phyloP scores from a whole-genome alignment of 148 eudicot species.

The Suaeda aralocaspica region DNA sequence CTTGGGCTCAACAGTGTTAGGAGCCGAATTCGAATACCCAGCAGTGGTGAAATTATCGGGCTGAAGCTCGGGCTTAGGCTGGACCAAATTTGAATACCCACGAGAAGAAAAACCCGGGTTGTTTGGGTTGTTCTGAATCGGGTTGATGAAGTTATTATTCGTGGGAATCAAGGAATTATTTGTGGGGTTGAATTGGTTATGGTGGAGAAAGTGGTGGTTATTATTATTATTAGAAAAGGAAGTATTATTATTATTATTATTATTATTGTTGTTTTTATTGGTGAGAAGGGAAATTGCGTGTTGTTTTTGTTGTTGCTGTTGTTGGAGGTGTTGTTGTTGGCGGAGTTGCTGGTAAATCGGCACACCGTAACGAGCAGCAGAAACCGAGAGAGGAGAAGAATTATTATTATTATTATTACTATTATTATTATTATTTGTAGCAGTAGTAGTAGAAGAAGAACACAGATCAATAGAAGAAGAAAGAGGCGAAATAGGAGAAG shows the following conservation, averaged over 20 bases:
- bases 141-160: conserved; percentile 12
- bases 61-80: conserved; percentile 13
- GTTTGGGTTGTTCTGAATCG: conserved; percentile 4
- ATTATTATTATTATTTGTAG: too few relatives aligned
- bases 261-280: conserved; percentile 4
- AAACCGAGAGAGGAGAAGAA: conserved; percentile 10
- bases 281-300: conserved; percentile 4
- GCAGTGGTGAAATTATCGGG: neutral
- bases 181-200: conserved; percentile 8
- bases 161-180: conserved; percentile 12
- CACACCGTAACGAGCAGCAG: conserved; percentile 42
- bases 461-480: conserved; percentile 34
- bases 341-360: conserved; percentile 42
- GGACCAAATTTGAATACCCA: conserved; percentile 20
- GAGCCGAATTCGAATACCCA: conserved; percentile 25
- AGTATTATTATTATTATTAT: neutral
- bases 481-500: conserved; percentile 41
- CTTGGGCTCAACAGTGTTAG: neutral
- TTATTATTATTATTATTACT: conserved; percentile 1
- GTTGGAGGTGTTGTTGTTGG: too few relatives aligned
- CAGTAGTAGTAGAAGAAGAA: conserved; percentile 27
- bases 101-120: conserved; percentile 1
- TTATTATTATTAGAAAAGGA: neutral
- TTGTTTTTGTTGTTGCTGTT: conserved; percentile 8
- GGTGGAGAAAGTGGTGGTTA: conserved; percentile 10